Base-by-base conservation (phyloP, 257 asterid species). In the Pogostemon cablin region DNA sequence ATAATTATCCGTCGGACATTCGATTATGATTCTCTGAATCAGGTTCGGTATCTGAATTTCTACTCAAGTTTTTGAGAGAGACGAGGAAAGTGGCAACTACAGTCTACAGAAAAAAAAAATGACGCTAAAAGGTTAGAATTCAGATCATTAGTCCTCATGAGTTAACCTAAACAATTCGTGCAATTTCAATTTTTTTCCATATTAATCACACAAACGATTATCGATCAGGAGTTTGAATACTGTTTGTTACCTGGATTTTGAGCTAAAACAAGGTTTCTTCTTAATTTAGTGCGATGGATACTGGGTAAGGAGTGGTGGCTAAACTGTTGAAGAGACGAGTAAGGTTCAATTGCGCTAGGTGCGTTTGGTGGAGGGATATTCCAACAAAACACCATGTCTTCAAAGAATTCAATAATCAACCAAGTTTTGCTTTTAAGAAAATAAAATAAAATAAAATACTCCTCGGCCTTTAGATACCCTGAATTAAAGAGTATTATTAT, bases 161-260 rank as follows among this genome's bases (percentile, higher is more conserved):
- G 17, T 44, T 64, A 59, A 50, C 38, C 42, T 50, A 75, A 38
- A 3, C 47, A 15, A 15, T 15, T 15, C 17, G 17, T 15, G 17
- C 17, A 15, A 15, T 15, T 15, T 15, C 17, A 15, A 15, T 15
- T 15, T 15, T 15, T 15, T 15, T 15, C 17, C 17, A 15, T 15
- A 15, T 15, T 15, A 15, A 15, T 15, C 17, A 32, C 11, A 39
- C 6, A 5, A 6, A 11, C 4, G 4, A 49, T 15, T 9, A 49
- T 2, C 55, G 3, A 69, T 41, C 12, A n/a, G 43, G 66, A 48
- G 20, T 32, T 53, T 34, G 65, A 60, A 58, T 52, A 61, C n/a
- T 15, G 17, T 15, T 15, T 15, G 17, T 15, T 44, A 78, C 82
- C 79, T 73, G 75, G 38, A 72, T 3, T 72, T 65, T 46, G 74